Evolutionary conservation across 129 eudicot species (phyloP), one percentile per base, ranked within the genome.

Genomic region (Centella asiatica): DNA sequence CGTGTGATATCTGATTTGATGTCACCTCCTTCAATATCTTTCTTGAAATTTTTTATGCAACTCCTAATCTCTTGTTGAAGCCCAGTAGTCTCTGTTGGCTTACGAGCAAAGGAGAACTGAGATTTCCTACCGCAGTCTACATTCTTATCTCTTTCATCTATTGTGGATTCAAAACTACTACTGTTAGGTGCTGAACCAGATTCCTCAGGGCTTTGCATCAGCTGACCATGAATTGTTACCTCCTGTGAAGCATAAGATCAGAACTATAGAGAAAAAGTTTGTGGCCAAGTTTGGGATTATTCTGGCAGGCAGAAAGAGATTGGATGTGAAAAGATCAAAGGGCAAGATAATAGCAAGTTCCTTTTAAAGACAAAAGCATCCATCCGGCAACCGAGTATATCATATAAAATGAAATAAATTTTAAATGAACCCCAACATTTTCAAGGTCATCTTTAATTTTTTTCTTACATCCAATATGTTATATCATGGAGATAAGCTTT

Each of bases 81-180:
- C 69, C 56, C 71, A 1, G 44, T 31, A 49, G 72, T 61, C 68
- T 69, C 82, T 1, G 65, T 32, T 62, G 50, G 74, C 46, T 69
- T 74, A 14, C 78, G 74, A 34, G 68, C 77, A 60, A 80, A 77
- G 1, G 95, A 77, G 70, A 81, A 84, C 51, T 65, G 77, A 39
- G 48, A 69, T 65, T 70, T 82, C 44, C 49, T 66, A 27, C 71
- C 69, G 36, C 42, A 44, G 13, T 65, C 68, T 57, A 53, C 49
- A 62, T 23, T 73, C 27, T 19, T 48, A 8, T 47, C 58, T 39
- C 66, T 44, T 48, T 29, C 61, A 44, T 44, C 70, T 17, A 45
- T 60, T 7, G 53, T 17, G 27, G 37, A 45, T 13, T 55, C 76
- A 28, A 50, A 29, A 47, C 57, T 57, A 67, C 76, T 68, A 50